phyloP scores from a whole-genome alignment of 2,329 filamentous ascomycete species.

The Neopestalotiopsis rosae region DNA sequence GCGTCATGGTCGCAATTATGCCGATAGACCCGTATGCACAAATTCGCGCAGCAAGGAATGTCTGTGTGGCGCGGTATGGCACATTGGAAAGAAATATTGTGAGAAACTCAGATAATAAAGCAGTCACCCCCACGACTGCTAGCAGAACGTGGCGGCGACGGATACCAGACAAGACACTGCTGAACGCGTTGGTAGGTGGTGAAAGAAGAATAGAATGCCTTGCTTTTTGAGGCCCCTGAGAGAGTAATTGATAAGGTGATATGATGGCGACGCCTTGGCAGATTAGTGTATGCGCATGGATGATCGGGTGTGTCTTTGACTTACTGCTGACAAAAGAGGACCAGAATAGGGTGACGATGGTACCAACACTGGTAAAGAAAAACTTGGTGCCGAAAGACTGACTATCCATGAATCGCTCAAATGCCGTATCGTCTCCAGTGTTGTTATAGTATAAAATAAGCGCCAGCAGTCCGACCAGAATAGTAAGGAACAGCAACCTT shows the following conservation, averaged over 20 bases:
- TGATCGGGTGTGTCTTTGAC: constrained; percentile 6
- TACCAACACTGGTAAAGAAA: constrained; percentile 45
- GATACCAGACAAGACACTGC: constrained; percentile 40
- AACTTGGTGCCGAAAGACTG: constrained; percentile 45
- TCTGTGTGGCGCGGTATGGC: constrained; percentile 42
- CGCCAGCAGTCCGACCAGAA: constrained; percentile 34
- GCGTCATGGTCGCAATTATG: constrained; percentile 42
- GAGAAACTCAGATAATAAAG: constrained; percentile 43
- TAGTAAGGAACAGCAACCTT: constrained; percentile 29
- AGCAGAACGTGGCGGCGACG: constrained; percentile 39
- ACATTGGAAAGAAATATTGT: constrained; percentile 45
- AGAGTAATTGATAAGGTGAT: constrained; percentile 42
- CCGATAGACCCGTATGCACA: constrained; percentile 39
- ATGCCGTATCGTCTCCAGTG: constrained; percentile 39
- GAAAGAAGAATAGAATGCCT: constrained; percentile 40
- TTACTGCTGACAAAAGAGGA: constrained; percentile 42
- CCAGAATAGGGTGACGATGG: constrained; percentile 45
- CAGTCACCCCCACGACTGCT: constrained; percentile 36
- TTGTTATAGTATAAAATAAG: constrained; percentile 44
- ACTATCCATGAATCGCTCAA: constrained; percentile 47
- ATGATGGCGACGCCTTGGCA: constrained; percentile 40
- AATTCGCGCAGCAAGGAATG: constrained; percentile 35
- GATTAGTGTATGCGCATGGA: neutral
- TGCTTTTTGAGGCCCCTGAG: constrained; percentile 31
- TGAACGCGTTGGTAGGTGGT: constrained; percentile 36